phyloP scores from a whole-genome alignment of 2,329 filamentous ascomycete genomes.

The Fusarium sororula region DNA sequence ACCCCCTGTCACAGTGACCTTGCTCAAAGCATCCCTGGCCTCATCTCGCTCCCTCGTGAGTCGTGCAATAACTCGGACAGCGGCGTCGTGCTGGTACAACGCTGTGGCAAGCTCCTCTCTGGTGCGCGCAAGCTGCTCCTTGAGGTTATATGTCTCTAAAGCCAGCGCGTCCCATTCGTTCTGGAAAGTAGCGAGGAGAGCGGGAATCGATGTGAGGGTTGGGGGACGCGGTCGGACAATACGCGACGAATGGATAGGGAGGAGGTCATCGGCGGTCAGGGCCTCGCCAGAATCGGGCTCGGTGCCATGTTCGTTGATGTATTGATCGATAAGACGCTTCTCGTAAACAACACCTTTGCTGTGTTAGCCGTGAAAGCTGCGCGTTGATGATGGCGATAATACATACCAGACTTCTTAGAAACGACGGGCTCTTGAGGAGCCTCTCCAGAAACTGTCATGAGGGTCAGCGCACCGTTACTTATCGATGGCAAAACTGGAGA shows the following conservation, averaged over 20 bases:
- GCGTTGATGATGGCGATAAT: constrained; percentile 21
- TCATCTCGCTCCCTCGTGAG: constrained; percentile 93
- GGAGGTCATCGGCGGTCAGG: constrained; percentile 82
- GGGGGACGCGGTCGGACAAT: constrained; percentile 90
- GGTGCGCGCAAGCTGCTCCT: constrained; percentile 88
- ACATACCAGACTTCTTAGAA: constrained; percentile 90
- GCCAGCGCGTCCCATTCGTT: constrained; percentile 98
- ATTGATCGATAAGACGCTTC: constrained; percentile 92
- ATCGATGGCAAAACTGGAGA: background rate
- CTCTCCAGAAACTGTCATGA: constrained; percentile 85
- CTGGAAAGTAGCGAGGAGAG: constrained; percentile 92
- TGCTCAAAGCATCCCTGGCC: constrained; percentile 86
- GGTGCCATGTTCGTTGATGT: constrained; percentile 91
- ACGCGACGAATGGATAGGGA: constrained; percentile 85
- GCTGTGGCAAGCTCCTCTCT: constrained; percentile 93
- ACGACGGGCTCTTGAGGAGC: constrained; percentile 93
- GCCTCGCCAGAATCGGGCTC: constrained; percentile 92
- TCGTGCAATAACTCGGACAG: constrained; percentile 92
- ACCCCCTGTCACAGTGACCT: constrained; percentile 75
- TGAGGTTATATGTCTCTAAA: constrained; percentile 89
- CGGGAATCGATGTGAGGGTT: constrained; percentile 94
- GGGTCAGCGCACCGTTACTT: constrained; percentile 25
- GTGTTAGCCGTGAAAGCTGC: constrained; percentile 23
- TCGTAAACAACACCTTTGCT: constrained; percentile 85
- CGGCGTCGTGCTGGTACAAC: constrained; percentile 96